Base-by-base conservation (phyloP, 768 basidiomycete genomes). In the Mycena galericulata region DNA sequence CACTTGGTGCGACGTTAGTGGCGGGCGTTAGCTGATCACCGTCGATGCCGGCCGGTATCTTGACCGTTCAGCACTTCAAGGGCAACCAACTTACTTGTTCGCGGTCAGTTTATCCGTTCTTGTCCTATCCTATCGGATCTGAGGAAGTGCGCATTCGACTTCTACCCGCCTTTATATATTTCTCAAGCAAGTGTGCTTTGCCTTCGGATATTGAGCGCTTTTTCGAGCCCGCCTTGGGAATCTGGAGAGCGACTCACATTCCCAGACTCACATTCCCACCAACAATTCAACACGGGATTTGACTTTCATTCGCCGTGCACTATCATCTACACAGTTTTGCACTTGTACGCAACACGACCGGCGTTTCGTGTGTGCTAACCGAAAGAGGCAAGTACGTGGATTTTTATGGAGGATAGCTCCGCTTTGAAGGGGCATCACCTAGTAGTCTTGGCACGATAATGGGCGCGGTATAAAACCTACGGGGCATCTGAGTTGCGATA, bases 1-100 rank as follows among this genome's bases (percentile, higher is more conserved):
- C n/a, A n/a, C n/a, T n/a, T n/a, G n/a, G n/a, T n/a, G n/a, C n/a
- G n/a, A n/a, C n/a, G n/a, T n/a, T n/a, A n/a, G n/a, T n/a, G n/a
- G n/a, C n/a, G n/a, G n/a, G n/a, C 26, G 6, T 45, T 45, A 32
- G 17, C 46, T 64, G 63, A 64, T 64, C 63, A 20, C 63, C 63
- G 63, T 49, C 53, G 32, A 55, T 63, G 51, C 41, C 62, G 62
- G n/a, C n/a, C n/a, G n/a, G n/a, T n/a, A n/a, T 36, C 34, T 36
- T 36, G 34, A 14, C 34, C 34, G 34, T 36, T 36, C 34, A 36
- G 14, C 14, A 14, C 6, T 36, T 36, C 34, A 7, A 36, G 34
- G 14, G 34, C 34, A 7, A 36, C 34, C 34, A 14, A 36, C 34
- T 36, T 36, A 36, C 34, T 14, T 36, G n/a, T n/a, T n/a, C n/a